Conservation (phyloP, 2,329 filamentous ascomycete species). For the Scedosporium boydii region DNA sequence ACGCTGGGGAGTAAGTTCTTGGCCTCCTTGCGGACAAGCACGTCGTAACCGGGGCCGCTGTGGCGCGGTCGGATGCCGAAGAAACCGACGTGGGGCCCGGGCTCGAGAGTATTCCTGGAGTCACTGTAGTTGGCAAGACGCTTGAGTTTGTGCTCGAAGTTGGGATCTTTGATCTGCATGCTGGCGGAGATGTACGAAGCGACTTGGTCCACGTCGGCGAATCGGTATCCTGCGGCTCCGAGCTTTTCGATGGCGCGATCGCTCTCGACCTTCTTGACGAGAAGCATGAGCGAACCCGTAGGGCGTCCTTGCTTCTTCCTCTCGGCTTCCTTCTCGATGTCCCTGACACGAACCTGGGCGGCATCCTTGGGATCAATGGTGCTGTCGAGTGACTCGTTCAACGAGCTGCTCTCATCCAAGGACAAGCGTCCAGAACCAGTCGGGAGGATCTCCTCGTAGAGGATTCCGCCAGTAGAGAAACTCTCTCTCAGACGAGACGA, state of each 20-base stretch:
- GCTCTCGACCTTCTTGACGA: slow-evolving; percentile 54
- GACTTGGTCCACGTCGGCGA: slow-evolving; percentile 61
- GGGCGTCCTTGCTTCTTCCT: not conserved
- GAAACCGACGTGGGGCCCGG: slow-evolving; percentile 43
- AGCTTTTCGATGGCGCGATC: slow-evolving; percentile 53
- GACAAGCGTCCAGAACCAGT: slow-evolving; percentile 27
- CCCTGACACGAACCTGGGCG: not conserved
- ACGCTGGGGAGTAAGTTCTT: slow-evolving; percentile 53
- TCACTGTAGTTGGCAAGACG: slow-evolving; percentile 53
- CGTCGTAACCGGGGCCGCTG: slow-evolving; percentile 48
- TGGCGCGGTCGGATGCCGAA: slow-evolving; percentile 47
- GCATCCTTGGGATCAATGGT: not conserved
- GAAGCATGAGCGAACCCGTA: slow-evolving; percentile 58
- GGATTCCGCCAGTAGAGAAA: slow-evolving; percentile 53
- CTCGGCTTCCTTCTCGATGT: not conserved
- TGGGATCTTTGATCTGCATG: slow-evolving; percentile 60
- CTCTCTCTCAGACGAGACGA: slow-evolving; percentile 56
- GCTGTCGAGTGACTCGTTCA: not conserved
- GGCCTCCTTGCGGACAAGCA: slow-evolving; percentile 47
- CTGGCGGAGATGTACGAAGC: slow-evolving; percentile 57
- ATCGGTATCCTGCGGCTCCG: slow-evolving; percentile 66
- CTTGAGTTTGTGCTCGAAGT: slow-evolving; percentile 51
- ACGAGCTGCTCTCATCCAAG: not conserved
- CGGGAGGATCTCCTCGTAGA: slow-evolving; percentile 68
- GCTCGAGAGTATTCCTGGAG: slow-evolving; percentile 33